Conservation (phyloP, 2,329 filamentous ascomycete species). For the Fusarium sp. region DNA sequence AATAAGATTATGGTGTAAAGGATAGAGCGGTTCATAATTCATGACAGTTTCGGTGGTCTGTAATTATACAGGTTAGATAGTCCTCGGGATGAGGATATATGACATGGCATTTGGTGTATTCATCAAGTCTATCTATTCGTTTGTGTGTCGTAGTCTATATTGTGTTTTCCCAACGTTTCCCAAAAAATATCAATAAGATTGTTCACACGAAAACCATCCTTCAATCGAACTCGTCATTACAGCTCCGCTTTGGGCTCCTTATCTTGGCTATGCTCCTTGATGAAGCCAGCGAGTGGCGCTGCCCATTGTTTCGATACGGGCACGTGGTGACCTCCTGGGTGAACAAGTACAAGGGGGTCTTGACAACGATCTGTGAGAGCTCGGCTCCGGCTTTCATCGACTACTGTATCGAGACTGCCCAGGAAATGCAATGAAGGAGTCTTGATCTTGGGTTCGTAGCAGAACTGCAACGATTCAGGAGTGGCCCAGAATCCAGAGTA, state of each 20-base stretch:
- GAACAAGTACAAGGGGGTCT: conserved; percentile 68
- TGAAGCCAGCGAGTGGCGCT: conserved; percentile 79
- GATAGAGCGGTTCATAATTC: conserved; percentile 43
- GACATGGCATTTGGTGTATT: conserved; percentile 46
- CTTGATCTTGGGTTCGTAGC: conserved; percentile 77
- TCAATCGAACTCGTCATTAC: conserved; percentile 13
- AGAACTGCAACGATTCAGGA: conserved; percentile 69
- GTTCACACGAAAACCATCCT: neutral
- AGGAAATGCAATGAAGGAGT: conserved; percentile 87
- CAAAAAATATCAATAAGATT: neutral
- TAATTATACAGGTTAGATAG: conserved; percentile 54
- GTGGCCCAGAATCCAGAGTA: conserved; percentile 83
- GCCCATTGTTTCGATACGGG: conserved; percentile 86
- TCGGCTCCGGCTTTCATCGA: conserved; percentile 80
- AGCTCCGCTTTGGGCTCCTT: conserved; percentile 45
- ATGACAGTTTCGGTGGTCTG: conserved; percentile 49
- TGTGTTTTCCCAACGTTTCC: neutral
- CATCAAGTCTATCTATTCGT: conserved; percentile 42
- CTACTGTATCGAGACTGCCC: conserved; percentile 87
- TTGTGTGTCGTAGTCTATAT: conserved; percentile 39
- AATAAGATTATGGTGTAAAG: conserved; percentile 51
- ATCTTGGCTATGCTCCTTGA: conserved; percentile 59
- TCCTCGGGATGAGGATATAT: conserved; percentile 50
- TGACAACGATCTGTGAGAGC: conserved; percentile 74
- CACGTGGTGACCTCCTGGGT: conserved; percentile 92